phyloP scores from a whole-genome alignment of 2,329 filamentous ascomycete species.

The Trichoderma asperellum region DNA sequence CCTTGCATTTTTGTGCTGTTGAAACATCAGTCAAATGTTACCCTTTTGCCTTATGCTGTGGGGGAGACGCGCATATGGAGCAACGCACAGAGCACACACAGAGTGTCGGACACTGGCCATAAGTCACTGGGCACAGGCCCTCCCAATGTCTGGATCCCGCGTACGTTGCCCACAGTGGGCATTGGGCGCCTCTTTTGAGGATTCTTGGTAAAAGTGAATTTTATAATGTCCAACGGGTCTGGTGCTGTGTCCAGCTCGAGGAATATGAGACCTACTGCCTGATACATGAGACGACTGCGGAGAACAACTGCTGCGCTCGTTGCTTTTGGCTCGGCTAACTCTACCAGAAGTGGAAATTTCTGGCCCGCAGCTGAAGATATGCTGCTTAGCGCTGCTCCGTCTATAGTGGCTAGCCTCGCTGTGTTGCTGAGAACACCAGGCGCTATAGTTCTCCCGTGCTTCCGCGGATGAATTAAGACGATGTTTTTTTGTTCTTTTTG shows the following conservation, averaged over 20 bases:
- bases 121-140: constrained; percentile 7
- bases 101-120: not conserved
- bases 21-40: not conserved
- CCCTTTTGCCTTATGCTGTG: not conserved
- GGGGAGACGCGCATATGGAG: not conserved
- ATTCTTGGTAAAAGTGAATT: not conserved
- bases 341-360: constrained; percentile 13
- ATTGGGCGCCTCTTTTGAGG: not conserved
- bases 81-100: not conserved
- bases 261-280: not conserved
- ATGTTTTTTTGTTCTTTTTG: not conserved
- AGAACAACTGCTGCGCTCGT: not conserved
- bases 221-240: not conserved
- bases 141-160: not conserved
- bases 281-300: not conserved
- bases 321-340: constrained; percentile 9
- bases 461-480: constrained; percentile 1
- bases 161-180: not conserved
- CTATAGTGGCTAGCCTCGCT: not conserved
- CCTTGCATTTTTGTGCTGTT: not conserved
- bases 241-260: not conserved
- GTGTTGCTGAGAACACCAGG: not conserved
- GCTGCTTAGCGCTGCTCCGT: not conserved
- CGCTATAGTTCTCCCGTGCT: not conserved
- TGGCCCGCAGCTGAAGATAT: constrained; percentile 15